Percentiles rank a stretch among this genome's conserved stretches.
Evolutionary conservation across 768 basidiomycete species (phyloP).

Genomic region (Boletus edulis): DNA sequence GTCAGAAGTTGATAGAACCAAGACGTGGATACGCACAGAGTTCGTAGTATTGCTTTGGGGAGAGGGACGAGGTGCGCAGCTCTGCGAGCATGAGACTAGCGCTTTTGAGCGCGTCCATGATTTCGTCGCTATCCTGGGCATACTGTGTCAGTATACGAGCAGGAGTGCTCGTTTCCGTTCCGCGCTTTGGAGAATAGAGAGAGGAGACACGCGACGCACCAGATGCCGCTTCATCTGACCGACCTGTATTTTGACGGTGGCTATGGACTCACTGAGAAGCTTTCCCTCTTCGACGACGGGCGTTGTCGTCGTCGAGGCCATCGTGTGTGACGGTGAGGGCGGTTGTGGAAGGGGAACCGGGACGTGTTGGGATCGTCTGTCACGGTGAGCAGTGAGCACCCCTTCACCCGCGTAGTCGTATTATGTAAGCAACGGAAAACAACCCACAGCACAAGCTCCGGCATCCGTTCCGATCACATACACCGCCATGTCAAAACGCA

Average conservation of each 20-base stretch:
- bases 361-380: background rate
- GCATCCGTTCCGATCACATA: too few species aligned
- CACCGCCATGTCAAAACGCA: conserved; percentile 50
- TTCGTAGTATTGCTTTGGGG: conserved; percentile 98
- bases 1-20: background rate
- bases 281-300: conserved; percentile 73
- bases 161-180: background rate
- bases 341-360: background rate
- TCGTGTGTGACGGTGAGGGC: conserved; percentile 12
- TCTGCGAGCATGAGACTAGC: conserved; percentile 98
- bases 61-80: conserved; percentile 87
- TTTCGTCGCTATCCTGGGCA: conserved; percentile 82
- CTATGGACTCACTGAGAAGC: conserved; percentile 79
- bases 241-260: conserved; percentile 86
- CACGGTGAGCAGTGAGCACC: background rate
- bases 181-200: background rate
- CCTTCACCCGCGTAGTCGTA: conserved; percentile 1
- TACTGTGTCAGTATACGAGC: background rate
- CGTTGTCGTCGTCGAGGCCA: conserved; percentile 25
- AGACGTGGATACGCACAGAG: conserved; percentile 59
- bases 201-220: conserved; percentile 43
- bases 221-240: conserved; percentile 95
- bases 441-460: too few species aligned
- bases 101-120: conserved; percentile 98
- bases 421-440: conserved; percentile 16